Evolutionary conservation across 2,329 filamentous ascomycete species (phyloP).

Genomic region (Colletotrichum sp.): DNA sequence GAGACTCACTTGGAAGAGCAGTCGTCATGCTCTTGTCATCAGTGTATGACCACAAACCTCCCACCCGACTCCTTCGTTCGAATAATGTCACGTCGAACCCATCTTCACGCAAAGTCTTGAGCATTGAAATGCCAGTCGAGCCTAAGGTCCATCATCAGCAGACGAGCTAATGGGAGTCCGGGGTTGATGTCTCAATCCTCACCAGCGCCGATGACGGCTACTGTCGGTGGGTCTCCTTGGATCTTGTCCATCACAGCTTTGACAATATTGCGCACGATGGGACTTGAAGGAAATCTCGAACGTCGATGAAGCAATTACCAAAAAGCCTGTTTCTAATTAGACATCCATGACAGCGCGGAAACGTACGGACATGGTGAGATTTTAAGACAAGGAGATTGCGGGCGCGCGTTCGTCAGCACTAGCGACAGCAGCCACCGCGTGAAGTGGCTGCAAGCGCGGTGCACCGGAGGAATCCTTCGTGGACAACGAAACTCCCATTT

Average conservation of each 20-base stretch:
- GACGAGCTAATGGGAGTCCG: not conserved
- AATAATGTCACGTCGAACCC: constrained; percentile 46
- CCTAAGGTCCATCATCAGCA: constrained; percentile 20
- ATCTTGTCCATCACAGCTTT: not conserved
- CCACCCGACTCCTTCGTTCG: constrained; percentile 42
- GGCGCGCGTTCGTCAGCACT: not conserved
- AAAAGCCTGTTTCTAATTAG: not conserved
- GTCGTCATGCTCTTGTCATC: constrained; percentile 38
- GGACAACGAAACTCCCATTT: not conserved
- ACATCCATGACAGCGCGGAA: not conserved
- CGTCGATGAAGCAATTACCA: not conserved
- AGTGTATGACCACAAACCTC: constrained; percentile 49
- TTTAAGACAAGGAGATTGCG: not conserved
- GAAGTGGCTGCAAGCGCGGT: not conserved
- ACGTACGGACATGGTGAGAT: not conserved
- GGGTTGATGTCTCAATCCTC: not conserved
- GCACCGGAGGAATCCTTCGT: not conserved
- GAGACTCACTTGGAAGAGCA: constrained; percentile 32
- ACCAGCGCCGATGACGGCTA: constrained; percentile 30
- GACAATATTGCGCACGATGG: not conserved
- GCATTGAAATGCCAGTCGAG: constrained; percentile 32
- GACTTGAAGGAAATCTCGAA: not conserved
- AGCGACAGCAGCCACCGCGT: not conserved
- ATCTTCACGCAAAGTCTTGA: constrained; percentile 47
- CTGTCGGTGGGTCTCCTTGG: constrained; percentile 29